phyloP scores from a whole-genome alignment of 1,139 yeast genomes.

The Saccharomyces hybrid region DNA sequence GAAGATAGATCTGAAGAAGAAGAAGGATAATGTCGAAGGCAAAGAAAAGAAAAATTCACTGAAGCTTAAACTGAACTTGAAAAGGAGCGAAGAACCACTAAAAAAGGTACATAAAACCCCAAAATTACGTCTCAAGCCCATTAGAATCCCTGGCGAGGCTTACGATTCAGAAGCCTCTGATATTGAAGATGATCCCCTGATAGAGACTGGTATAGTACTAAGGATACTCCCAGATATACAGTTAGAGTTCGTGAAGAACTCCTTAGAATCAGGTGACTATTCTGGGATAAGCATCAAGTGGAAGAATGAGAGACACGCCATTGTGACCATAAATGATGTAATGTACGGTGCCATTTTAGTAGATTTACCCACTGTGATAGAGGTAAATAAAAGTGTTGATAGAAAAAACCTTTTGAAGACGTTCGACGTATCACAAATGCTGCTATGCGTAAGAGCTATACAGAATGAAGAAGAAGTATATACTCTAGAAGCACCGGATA shows the following conservation, averaged over 20 bases:
- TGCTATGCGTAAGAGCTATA: conserved; percentile 63
- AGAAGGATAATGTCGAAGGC: conserved; percentile 11
- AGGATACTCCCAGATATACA: conserved; percentile 64
- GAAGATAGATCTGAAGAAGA: conserved; percentile 29
- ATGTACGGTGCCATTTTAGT: conserved; percentile 74
- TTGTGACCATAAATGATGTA: conserved; percentile 47
- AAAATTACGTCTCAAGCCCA: conserved; percentile 70
- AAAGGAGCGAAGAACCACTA: conserved; percentile 17
- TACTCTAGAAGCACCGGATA: conserved; percentile 23
- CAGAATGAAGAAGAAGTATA: conserved; percentile 48
- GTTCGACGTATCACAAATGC: conserved; percentile 78
- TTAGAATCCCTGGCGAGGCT: conserved; percentile 86
- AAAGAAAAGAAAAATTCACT: conserved; percentile 9
- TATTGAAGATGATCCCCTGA: conserved; percentile 85
- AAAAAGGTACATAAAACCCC: conserved; percentile 40
- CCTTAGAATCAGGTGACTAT: conserved; percentile 76
- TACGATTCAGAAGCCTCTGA: conserved; percentile 98
- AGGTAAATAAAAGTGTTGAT: conserved; percentile 83
- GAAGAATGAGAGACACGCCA: conserved; percentile 69
- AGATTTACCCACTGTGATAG: conserved; percentile 86
- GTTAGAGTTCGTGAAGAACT: conserved; percentile 66
- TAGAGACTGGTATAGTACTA: conserved; percentile 78
- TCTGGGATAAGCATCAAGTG: conserved; percentile 69
- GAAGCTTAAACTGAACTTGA: conserved; percentile 29
- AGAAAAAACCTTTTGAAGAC: conserved; percentile 83